Evolutionary conservation across 495 filamentous ascomycete species (phyloP).

Genomic region (Trichoderma asperelloides): DNA sequence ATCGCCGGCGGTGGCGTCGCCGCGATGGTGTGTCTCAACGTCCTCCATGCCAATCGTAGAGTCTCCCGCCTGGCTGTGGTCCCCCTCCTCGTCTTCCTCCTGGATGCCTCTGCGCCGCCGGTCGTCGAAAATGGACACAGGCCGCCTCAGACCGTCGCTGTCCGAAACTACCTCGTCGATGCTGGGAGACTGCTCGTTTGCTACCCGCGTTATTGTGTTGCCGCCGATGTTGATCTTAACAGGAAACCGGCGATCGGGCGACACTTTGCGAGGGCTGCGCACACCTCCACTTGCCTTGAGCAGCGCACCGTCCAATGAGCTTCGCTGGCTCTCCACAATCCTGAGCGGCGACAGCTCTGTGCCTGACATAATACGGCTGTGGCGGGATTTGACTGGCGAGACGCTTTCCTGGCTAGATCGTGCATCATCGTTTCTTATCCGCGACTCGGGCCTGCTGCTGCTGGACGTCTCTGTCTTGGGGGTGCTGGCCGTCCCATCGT

Average conservation of each 20-base stretch:
- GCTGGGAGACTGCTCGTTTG: conserved; percentile 28
- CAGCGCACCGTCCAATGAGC: conserved; percentile 14
- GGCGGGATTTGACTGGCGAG: conserved; percentile 30
- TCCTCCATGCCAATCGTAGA: conserved; percentile 15
- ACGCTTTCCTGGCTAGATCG: conserved; percentile 21
- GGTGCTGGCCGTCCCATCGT: conserved; percentile 19
- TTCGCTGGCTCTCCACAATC: conserved; percentile 24
- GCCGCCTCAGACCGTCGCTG: conserved; percentile 32
- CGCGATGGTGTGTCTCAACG: conserved; percentile 14
- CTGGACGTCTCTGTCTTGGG: conserved; percentile 8
- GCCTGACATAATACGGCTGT: conserved; percentile 38
- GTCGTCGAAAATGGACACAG: conserved; percentile 47
- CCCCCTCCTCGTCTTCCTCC: conserved; percentile 19
- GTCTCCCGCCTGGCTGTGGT: conserved; percentile 10
- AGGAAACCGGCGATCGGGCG: conserved; percentile 46
- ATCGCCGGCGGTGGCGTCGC: conserved; percentile 28
- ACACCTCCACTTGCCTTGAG: conserved; percentile 13
- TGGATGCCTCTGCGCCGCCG: conserved; percentile 24
- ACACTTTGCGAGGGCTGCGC: conserved; percentile 37
- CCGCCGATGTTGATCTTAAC: conserved; percentile 31
- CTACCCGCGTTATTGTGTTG: conserved; percentile 13
- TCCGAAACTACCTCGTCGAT: conserved; percentile 34
- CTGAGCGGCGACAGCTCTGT: conserved; percentile 41
- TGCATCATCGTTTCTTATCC: neutral
- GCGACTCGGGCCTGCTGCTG: neutral